Base-by-base conservation (phyloP, 345 rosid species). In the Erysimum cheiranthoides region DNA sequence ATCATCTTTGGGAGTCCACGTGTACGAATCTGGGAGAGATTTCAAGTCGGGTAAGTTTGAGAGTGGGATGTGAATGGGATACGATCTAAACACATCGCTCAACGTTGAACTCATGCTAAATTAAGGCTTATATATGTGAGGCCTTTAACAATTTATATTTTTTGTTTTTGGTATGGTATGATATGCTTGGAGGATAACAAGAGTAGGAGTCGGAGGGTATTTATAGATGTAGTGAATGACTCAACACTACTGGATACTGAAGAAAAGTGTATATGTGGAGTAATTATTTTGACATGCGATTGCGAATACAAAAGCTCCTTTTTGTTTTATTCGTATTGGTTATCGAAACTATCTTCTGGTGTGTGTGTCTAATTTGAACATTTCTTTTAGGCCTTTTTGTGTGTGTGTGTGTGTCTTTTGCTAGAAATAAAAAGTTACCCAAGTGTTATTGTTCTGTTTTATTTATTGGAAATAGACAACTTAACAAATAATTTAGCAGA, bases 21-120 rank as follows among this genome's bases (percentile, higher is more conserved):
- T 73, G 86, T 83, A 84, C 6, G 96, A 90, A 74, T 92, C 97
- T 2, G 97, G 97, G 31, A 89, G 80, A 14, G 96, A 76, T 74
- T 71, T 73, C 61, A 95, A 80, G 82, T 90, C 96, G 2, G 74
- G 79, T 77, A 80, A 84, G 73, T 73, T 85, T n/a, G 83, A 82
- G 77, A 66, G 72, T 16, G 82, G 85, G 78, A 71, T 78, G 54
- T 81, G 83, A 30, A 86, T 76, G 32, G 97, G 97, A 70, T 81
- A 85, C 63, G 85, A 81, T 73, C 50, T 72, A 61, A 80, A 85
- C 61, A 79, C 89, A 31, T 91, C 94, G 6, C 84, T 42, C 38
- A 83, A 66, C 63, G 82, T 82, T 12, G 93, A 87, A 77, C 88
- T 90, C 96, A 89, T 89, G 21, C 79, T 68, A 49, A 58, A 21